phyloP scores from a whole-genome alignment of 2,329 filamentous ascomycete species.

The Beauveria varroae region DNA sequence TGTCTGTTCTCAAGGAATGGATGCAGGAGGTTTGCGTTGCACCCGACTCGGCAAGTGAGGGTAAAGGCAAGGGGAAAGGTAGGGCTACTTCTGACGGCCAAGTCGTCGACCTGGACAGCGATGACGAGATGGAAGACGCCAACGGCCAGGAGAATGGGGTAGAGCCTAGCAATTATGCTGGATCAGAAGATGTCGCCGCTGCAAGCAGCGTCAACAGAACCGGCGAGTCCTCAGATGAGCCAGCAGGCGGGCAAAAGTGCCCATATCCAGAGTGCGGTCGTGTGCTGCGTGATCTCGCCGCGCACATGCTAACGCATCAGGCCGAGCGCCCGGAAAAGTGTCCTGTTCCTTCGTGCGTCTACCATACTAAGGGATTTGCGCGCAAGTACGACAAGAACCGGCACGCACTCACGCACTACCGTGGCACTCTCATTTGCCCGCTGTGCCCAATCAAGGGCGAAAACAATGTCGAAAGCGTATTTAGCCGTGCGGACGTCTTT shows the following conservation, averaged over 20 bases:
- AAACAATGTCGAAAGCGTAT: slow-evolving; percentile 64
- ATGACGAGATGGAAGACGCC: slow-evolving; percentile 8
- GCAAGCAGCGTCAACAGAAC: slow-evolving; percentile 13
- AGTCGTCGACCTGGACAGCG: background rate
- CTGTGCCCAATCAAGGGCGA: slow-evolving; percentile 89
- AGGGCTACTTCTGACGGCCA: slow-evolving; percentile 16
- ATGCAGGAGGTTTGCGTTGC: slow-evolving; percentile 52
- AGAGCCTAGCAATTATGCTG: background rate
- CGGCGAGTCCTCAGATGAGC: slow-evolving; percentile 1
- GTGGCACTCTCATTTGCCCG: slow-evolving; percentile 94
- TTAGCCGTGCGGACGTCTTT: slow-evolving; percentile 95
- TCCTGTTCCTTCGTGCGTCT: slow-evolving; percentile 7
- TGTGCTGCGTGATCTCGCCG: slow-evolving; percentile 59
- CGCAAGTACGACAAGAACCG: slow-evolving; percentile 89
- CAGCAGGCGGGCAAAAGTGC: slow-evolving; percentile 26
- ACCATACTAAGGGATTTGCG: slow-evolving; percentile 12
- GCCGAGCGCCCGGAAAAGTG: slow-evolving; percentile 70
- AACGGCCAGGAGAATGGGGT: background rate
- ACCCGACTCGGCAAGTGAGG: slow-evolving; percentile 42
- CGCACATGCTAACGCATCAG: slow-evolving; percentile 95
- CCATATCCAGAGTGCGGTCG: slow-evolving; percentile 52
- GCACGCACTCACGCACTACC: slow-evolving; percentile 94
- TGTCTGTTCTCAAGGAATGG: slow-evolving; percentile 52
- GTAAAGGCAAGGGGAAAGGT: slow-evolving; percentile 41
- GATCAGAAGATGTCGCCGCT: slow-evolving; percentile 3